Evolutionary conservation across 228 moss, liverwort and hornwort genomes (phyloP), one percentile per base, ranked within the genome.

Genomic region (Sphagnum magellanicum): DNA sequence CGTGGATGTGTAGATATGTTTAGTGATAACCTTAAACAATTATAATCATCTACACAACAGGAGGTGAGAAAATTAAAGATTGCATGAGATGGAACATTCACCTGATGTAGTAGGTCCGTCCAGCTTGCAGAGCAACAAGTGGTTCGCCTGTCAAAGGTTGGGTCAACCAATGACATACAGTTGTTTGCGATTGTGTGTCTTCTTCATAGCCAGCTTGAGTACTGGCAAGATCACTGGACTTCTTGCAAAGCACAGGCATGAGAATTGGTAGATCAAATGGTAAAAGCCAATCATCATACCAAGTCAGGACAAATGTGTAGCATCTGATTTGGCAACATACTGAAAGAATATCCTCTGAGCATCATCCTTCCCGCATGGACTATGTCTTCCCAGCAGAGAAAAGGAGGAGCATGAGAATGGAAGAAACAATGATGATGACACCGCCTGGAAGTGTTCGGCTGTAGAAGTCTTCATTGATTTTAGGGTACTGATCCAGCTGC

Each of bases 201-300:
- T 89, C 86, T 13, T 72, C 76, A 67, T 77, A 68, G 47, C 77
- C 69, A 52, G 50, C 59, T 53, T 63, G 66, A 50, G 52, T 73
- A 60, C 66, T 75, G 46, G 81, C 62, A 50, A 71, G 48, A 49
- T 69, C 84, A 53, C 32, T 52, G 15, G 59, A 51, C 65, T 79
- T 59, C 75, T 75, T 85, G 60, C 94, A 92, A 53, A 93, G 84
- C 32, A 87, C 73, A 64, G 98, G 98, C 98, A 98, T 92, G 72
- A 98, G 60, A 74, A 87, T 79, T 60, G 77, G 51, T 65, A 98
- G 72, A 61, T 93, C 77, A 68, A 77, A 81, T 63, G 94, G 93
- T 50, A 98, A 70, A 64, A 92, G 72, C 64, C 77, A 78, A 58
- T 90, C 77, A 51, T 84, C 78, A 81, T 87, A 83, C 52, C 78